A percentile compares a stretch with the other conserved stretches of the same genome.
Conservation (phyloP, 768 basidiomycete species). For the Boletus rubropictus region DNA sequence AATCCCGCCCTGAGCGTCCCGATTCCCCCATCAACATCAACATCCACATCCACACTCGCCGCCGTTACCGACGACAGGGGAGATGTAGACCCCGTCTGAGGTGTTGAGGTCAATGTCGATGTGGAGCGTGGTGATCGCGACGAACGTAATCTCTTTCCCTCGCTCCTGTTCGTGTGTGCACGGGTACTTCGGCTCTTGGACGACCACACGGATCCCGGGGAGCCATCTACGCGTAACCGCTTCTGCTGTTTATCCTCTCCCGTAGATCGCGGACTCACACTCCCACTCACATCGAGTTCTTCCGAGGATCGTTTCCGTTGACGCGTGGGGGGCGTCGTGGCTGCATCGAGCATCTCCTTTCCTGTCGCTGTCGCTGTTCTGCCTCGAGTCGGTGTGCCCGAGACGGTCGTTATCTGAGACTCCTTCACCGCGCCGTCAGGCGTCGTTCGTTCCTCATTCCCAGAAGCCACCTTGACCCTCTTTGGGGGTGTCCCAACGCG, state of each 20-base stretch:
- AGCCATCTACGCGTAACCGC: conserved; percentile 25
- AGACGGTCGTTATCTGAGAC: not conserved
- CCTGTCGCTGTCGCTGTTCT: not conserved
- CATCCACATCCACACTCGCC: conserved; percentile 17
- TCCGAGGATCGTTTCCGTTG: conserved; percentile 47
- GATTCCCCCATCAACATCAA: conserved; percentile 13
- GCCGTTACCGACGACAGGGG: conserved; percentile 21
- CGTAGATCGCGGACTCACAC: conserved; percentile 7
- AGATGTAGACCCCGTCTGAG: conserved; percentile 10
- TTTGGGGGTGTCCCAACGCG: conserved; percentile 38
- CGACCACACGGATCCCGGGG: not conserved
- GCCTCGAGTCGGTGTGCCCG: conserved; percentile 1
- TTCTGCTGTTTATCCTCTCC: conserved; percentile 24
- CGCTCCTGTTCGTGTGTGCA: not conserved
- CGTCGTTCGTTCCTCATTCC: conserved; percentile 7
- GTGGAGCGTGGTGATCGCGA: conserved; percentile 9
- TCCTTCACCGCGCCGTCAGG: not conserved
- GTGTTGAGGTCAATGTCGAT: conserved; percentile 5
- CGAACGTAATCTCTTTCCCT: not conserved
- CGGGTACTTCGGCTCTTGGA: conserved; percentile 1
- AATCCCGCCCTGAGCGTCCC: conserved; percentile 24
- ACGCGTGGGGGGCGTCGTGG: conserved; percentile 15
- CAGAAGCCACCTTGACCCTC: conserved; percentile 26
- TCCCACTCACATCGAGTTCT: conserved; percentile 34
- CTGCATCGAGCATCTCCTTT: conserved; percentile 3